Conservation (phyloP, 495 filamentous ascomycete genomes). For the Annulohypoxylon nitens region DNA sequence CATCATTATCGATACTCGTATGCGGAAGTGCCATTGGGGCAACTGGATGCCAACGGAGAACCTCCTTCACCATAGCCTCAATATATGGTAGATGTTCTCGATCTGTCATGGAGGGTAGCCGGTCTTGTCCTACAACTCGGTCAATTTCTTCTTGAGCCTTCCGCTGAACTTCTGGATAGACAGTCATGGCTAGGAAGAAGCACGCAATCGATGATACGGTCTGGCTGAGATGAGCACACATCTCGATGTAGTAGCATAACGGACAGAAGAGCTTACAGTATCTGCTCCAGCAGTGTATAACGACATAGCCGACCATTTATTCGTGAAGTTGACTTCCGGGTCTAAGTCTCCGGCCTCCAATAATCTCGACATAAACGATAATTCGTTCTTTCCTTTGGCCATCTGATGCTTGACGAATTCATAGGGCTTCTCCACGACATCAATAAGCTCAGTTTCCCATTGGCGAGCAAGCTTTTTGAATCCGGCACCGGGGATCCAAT, state of each 20-base stretch:
- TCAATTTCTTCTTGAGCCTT: slow-evolving; percentile 66
- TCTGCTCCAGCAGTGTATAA: slow-evolving; percentile 65
- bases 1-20: slow-evolving; percentile 58
- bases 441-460: slow-evolving; percentile 47
- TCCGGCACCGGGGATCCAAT: slow-evolving; percentile 63
- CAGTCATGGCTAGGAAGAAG: slow-evolving; percentile 66
- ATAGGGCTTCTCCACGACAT: slow-evolving; percentile 55
- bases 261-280: slow-evolving; percentile 45
- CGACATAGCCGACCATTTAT: slow-evolving; percentile 61
- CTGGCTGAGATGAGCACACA: slow-evolving; percentile 22
- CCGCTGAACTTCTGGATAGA: slow-evolving; percentile 52
- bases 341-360: slow-evolving; percentile 48
- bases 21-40: slow-evolving; percentile 62
- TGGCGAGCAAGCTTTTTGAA: slow-evolving; percentile 57
- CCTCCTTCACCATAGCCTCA: slow-evolving; percentile 61
- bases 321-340: slow-evolving; percentile 50
- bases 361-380: slow-evolving; percentile 58
- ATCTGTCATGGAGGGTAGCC: slow-evolving; percentile 60
- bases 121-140: slow-evolving; percentile 59
- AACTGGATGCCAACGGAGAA: slow-evolving; percentile 61
- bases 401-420: slow-evolving; percentile 63
- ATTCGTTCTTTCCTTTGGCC: slow-evolving; percentile 47
- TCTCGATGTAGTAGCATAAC: neutral
- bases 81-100: slow-evolving; percentile 57
- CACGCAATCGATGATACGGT: slow-evolving; percentile 53